Evolutionary conservation across 768 basidiomycete genomes (phyloP), one percentile per base, ranked within the genome.

Genomic region (Pluteus cervinus): DNA sequence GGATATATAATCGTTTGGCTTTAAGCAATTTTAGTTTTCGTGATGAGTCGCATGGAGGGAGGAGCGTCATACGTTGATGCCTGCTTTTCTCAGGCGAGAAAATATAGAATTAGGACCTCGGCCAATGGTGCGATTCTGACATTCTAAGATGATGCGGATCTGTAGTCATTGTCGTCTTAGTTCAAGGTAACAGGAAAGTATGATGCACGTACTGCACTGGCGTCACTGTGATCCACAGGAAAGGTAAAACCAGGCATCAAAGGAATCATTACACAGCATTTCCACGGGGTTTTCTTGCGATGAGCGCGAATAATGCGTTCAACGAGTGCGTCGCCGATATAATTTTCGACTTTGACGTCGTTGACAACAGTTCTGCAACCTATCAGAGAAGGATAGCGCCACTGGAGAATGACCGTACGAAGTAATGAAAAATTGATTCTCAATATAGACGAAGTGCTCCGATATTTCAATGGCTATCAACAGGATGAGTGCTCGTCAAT

Each of bases 401-500:
- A 32, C 31, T 32, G 33, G 28, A 2, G 14, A 16, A 37, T 11
- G 7, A 46, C 14, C 85, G 55, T 57, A 89, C 87, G 86, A 88
- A 1, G 86, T 81, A 45, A 91, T 86, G 58, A 91, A 90, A 53
- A 90, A 91, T 54, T 91, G 88, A 48, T 92, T 91, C 56, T 97
- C 94, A 45, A 99, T 96, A 63, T 99, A 99, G 23, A 99, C 87
- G 54, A 98, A 99, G 53, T 96, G 91, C 48, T 97, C 91, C 17
- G 91, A 93, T 52, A 86, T 66, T 52, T 93, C 82, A 37, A 96
- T 96, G 7, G 90, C 90, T 92, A 42, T 33, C n/a, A 21, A 11
- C 44, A 37, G 30, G 12, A 24, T 29, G 16, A 29, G 9, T 15
- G 20, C 14, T 32, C 22, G 24, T 23, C 24, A 28, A 24, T 23